Conservation (phyloP, 2,329 filamentous ascomycete species). For the Diplodia sapinea region DNA sequence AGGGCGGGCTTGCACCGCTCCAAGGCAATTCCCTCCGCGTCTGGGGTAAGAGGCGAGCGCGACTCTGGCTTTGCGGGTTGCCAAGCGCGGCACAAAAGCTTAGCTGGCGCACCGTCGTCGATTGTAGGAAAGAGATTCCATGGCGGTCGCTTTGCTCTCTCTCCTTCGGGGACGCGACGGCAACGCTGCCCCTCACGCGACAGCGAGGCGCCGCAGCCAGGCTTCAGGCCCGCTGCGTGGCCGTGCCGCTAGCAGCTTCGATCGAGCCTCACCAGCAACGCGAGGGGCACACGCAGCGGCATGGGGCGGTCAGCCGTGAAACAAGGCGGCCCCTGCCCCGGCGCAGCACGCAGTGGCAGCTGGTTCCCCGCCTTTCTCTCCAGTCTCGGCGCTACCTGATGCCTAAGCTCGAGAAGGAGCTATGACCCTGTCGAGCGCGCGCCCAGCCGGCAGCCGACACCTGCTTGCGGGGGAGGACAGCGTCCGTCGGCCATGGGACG, state of each 20-base stretch:
- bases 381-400: constrained; percentile 5
- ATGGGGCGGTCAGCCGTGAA: not conserved
- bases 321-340: not conserved
- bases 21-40: constrained; percentile 20
- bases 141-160: not conserved
- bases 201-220: not conserved
- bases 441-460: constrained; percentile 9
- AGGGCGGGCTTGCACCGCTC: not conserved
- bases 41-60: constrained; percentile 1
- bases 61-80: constrained; percentile 4
- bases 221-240: not conserved
- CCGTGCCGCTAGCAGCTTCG: not conserved
- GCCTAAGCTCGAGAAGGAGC: constrained; percentile 5
- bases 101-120: not conserved
- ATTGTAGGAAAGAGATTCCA: constrained; percentile 9
- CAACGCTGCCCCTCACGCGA: not conserved
- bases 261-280: not conserved
- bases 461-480: constrained; percentile 15
- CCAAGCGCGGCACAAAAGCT: constrained; percentile 10
- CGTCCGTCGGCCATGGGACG: not conserved
- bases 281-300: not conserved
- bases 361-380: constrained; percentile 13
- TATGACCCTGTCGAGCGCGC: constrained; percentile 1
- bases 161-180: not conserved
- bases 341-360: constrained; percentile 1